Conservation (phyloP, 176 grass and related monocot species). For the Oryza rufipogon region DNA sequence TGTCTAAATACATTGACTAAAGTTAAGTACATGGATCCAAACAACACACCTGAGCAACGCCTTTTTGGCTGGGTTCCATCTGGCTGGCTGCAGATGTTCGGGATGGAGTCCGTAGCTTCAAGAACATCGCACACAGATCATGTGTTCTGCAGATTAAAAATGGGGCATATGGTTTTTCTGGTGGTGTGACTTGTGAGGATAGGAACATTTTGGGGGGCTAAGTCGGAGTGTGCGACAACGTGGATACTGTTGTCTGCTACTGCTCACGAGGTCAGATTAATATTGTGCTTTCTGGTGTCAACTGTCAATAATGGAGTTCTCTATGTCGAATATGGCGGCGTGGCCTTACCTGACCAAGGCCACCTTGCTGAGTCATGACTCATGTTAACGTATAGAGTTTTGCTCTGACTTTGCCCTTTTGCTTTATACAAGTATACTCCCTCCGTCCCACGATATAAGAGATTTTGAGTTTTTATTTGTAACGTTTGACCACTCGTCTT, state of each 20-base stretch:
- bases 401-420: slow-evolving; percentile 20
- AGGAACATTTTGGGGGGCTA: neutral
- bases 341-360: neutral
- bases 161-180: neutral
- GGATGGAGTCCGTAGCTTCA: neutral
- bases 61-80: neutral
- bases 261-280: slow-evolving; percentile 29
- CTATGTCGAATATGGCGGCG: slow-evolving; percentile 22
- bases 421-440: neutral
- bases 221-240: slow-evolving; percentile 6
- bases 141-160: neutral
- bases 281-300: slow-evolving; percentile 24
- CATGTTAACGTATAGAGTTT: neutral
- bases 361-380: neutral
- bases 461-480: too few relatives aligned
- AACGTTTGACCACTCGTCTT: too few relatives aligned
- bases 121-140: too few relatives aligned
- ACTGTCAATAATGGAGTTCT: slow-evolving; percentile 37
- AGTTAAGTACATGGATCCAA: too few relatives aligned
- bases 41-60: neutral
- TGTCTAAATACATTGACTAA: too few relatives aligned
- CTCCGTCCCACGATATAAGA: too few relatives aligned
- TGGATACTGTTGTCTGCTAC: slow-evolving; percentile 27
- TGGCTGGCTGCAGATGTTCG: slow-evolving; percentile 11
- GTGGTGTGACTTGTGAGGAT: neutral